phyloP scores from a whole-genome alignment of 2,329 filamentous ascomycete genomes.

The Trichoderma hamatum region DNA sequence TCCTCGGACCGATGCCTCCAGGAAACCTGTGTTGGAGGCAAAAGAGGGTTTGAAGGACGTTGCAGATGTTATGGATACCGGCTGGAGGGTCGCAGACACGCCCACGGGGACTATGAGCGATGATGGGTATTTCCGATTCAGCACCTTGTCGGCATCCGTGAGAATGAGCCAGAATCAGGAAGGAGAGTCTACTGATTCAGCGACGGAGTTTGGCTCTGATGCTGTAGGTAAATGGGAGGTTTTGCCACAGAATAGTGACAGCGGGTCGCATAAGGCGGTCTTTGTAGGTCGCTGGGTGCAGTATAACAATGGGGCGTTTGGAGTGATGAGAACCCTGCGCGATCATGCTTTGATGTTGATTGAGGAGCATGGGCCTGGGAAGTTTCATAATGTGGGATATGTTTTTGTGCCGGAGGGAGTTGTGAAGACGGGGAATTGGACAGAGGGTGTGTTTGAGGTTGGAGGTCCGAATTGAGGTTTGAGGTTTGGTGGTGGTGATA shows the following conservation, averaged over 20 bases:
- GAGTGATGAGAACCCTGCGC: not conserved
- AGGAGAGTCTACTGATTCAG: not conserved
- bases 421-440: slow-evolving; percentile 6
- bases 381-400: slow-evolving; percentile 6
- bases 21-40: not conserved
- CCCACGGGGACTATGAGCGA: not conserved
- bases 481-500: not conserved
- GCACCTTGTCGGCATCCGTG: not conserved
- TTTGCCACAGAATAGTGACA: not conserved
- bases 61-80: not conserved
- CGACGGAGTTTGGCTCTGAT: not conserved
- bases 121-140: slow-evolving; percentile 14
- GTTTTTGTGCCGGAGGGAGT: slow-evolving; percentile 5
- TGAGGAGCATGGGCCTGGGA: not conserved
- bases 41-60: slow-evolving; percentile 2
- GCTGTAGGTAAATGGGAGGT: not conserved
- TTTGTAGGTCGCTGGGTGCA: slow-evolving; percentile 6
- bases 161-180: not conserved
- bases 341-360: slow-evolving; percentile 14
- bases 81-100: slow-evolving; percentile 12
- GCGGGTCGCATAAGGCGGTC: slow-evolving; percentile 1
- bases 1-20: not conserved
- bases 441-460: not conserved
- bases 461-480: not conserved
- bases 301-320: slow-evolving; percentile 21